These are phyloP conservation scores for Zygoascus bituminiphila DNA, from an alignment of 805 yeast genomes.

Conservation along the genomic window DNA sequence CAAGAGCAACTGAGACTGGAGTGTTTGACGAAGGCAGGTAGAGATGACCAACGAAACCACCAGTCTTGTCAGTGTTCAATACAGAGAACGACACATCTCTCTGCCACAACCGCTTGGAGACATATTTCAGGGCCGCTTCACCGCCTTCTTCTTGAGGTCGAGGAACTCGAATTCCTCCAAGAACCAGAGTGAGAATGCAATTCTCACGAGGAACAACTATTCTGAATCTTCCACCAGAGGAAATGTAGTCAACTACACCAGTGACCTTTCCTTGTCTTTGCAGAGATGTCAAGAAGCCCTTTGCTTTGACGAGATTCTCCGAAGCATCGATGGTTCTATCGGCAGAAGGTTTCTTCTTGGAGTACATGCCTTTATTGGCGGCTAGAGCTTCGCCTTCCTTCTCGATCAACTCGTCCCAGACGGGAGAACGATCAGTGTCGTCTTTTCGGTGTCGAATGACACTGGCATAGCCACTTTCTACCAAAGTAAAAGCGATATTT, in stretches of 20 bases:
- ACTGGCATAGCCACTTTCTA: slow-evolving; percentile 62
- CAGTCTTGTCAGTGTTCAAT: slow-evolving; percentile 63
- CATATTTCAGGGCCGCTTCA: slow-evolving; percentile 46
- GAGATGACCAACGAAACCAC: slow-evolving; percentile 71
- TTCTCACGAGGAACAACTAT: slow-evolving; percentile 66
- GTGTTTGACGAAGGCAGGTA: slow-evolving; percentile 41
- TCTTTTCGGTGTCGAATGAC: slow-evolving; percentile 72
- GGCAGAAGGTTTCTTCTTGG: slow-evolving; percentile 47
- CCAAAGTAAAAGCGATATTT: slow-evolving; percentile 54
- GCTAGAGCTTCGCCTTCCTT: slow-evolving; percentile 54
- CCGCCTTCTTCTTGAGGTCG: slow-evolving; percentile 30
- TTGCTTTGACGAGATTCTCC: slow-evolving; percentile 62
- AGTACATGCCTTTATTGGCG: slow-evolving; percentile 53
- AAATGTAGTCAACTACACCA: slow-evolving; percentile 66
- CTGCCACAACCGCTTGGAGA: slow-evolving; percentile 52
- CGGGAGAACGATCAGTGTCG: slow-evolving; percentile 53
- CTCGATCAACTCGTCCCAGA: slow-evolving; percentile 72
- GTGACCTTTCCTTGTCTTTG: slow-evolving; percentile 55
- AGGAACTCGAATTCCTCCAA: slow-evolving; percentile 60
- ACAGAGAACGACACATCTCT: slow-evolving; percentile 66
- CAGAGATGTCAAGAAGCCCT: slow-evolving; percentile 62
- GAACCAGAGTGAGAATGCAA: slow-evolving; percentile 55
- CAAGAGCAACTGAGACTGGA: slow-evolving; percentile 52
- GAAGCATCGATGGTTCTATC: slow-evolving; percentile 72
- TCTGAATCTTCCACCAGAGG: slow-evolving; percentile 60